These are phyloP conservation scores for Amyloporia xantha DNA, from an alignment of 768 basidiomycete genomes.

Conservation along the genomic window DNA sequence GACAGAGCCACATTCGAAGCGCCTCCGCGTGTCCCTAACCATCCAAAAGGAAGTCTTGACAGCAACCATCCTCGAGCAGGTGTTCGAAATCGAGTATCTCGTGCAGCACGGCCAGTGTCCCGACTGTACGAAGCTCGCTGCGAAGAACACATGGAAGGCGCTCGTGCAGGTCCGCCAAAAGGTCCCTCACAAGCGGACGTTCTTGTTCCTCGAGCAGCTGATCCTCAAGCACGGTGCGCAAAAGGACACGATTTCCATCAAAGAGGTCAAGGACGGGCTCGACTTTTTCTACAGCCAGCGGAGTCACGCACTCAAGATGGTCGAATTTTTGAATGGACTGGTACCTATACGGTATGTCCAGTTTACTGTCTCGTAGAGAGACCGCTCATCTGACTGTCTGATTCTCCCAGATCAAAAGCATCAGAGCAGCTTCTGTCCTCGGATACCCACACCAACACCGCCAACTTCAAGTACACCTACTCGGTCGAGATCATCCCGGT, in stretches of 20 bases:
- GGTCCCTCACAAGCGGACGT: constrained; percentile 96
- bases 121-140: constrained; percentile 88
- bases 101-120: constrained; percentile 95
- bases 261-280: constrained; percentile 89
- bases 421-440: constrained; percentile 93
- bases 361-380: neutral
- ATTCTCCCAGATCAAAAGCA: constrained; percentile 62
- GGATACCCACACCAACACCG: constrained; percentile 87
- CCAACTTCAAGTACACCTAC: constrained; percentile 96
- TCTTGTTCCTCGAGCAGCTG: constrained; percentile 94
- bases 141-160: constrained; percentile 99
- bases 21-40: constrained; percentile 86
- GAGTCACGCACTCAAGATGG: constrained; percentile 94
- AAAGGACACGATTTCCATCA: constrained; percentile 90
- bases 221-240: constrained; percentile 96
- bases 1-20: constrained; percentile 98
- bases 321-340: constrained; percentile 83
- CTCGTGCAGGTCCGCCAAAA: constrained; percentile 99
- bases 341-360: constrained; percentile 80
- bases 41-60: constrained; percentile 98
- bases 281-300: constrained; percentile 95
- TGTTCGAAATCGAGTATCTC: constrained; percentile 94
- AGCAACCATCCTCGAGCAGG: constrained; percentile 93
- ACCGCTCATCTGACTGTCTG: constrained; percentile 3
- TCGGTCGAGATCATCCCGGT: constrained; percentile 96